Percentiles rank a stretch among this genome's conserved stretches.
These are phyloP conservation scores for Nannochloropsis oceanica DNA, from an alignment of 108 stramenopile species.

Conservation along the genomic window DNA sequence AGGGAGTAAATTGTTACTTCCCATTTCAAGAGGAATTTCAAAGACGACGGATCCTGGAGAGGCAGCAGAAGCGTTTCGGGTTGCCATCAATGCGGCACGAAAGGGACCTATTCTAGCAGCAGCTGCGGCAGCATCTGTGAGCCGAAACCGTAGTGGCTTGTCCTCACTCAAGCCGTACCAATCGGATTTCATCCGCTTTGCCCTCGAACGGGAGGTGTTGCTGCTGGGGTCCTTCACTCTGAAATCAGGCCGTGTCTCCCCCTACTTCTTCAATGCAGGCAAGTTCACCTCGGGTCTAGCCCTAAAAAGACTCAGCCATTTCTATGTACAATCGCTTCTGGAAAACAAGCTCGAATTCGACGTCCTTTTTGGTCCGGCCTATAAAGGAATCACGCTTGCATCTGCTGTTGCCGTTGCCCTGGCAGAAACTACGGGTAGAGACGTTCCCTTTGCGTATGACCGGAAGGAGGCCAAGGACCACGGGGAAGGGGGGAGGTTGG, in stretches of 20 bases:
- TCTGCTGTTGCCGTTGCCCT: conserved; percentile 77
- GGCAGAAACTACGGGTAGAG: conserved; percentile 57
- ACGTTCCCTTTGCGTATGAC: conserved; percentile 83
- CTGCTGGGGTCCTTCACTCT: conserved; percentile 90
- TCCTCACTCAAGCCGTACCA: conserved; percentile 40
- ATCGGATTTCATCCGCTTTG: conserved; percentile 80
- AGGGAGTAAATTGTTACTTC: conserved; percentile 70
- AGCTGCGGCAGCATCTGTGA: neutral
- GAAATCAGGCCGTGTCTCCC: conserved; percentile 89
- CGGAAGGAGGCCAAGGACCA: conserved; percentile 99
- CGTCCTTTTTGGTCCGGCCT: conserved; percentile 94
- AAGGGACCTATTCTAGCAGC: neutral
- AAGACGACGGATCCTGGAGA: conserved; percentile 56
- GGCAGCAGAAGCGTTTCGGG: conserved; percentile 59
- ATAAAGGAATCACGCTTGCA: conserved; percentile 97
- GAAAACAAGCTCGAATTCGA: conserved; percentile 64
- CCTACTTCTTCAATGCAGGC: conserved; percentile 99
- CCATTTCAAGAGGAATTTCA: conserved; percentile 81
- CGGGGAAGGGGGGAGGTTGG: conserved; percentile 87
- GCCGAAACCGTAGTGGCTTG: neutral
- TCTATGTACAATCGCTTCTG: conserved; percentile 74
- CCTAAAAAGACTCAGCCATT: conserved; percentile 55
- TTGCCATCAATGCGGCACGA: conserved; percentile 42
- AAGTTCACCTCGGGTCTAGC: conserved; percentile 37
- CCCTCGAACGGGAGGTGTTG: conserved; percentile 64